Percentiles rank a stretch among this genome's conserved stretches.
Evolutionary conservation across 495 filamentous ascomycete genomes (phyloP).

Genomic region (Rhizodiscina lignyota): DNA sequence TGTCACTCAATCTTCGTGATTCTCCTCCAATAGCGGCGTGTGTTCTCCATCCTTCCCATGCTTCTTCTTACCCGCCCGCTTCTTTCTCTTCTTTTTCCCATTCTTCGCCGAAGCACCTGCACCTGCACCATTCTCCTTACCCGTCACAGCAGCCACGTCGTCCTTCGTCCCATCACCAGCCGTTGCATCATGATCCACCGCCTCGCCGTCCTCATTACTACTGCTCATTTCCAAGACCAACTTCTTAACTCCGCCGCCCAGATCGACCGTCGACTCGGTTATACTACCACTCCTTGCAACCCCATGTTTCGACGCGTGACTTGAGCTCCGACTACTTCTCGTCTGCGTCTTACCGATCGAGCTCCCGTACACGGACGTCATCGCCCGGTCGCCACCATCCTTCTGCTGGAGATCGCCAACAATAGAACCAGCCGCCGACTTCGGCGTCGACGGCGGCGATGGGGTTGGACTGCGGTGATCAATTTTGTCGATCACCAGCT

Average conservation of each 20-base stretch:
- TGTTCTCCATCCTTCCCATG: not conserved
- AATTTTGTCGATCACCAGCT: not conserved
- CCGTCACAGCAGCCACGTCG: slow-evolving; percentile 1
- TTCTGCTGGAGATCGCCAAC: not conserved
- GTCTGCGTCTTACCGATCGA: not conserved
- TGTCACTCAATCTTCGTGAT: too few relatives aligned
- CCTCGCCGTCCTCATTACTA: slow-evolving; percentile 5
- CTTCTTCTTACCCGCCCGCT: slow-evolving; percentile 12
- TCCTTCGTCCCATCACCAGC: slow-evolving; percentile 5
- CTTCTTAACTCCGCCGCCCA: slow-evolving; percentile 60
- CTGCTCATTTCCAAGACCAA: slow-evolving; percentile 41
- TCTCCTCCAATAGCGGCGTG: slow-evolving; percentile 2
- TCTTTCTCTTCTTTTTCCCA: slow-evolving; percentile 12
- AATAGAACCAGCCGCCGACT: too few relatives aligned
- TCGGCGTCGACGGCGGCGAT: too few relatives aligned
- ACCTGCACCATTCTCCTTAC: not conserved
- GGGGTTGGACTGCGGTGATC: not conserved
- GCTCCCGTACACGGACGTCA: not conserved
- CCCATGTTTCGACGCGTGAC: slow-evolving; percentile 4
- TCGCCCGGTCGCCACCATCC: not conserved
- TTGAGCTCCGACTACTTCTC: slow-evolving; percentile 4
- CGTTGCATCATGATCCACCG: not conserved
- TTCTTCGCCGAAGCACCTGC: slow-evolving; percentile 1
- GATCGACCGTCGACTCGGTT: slow-evolving; percentile 71
- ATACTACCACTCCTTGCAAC: slow-evolving; percentile 70